Percentiles rank a stretch among this genome's conserved stretches.
These are phyloP conservation scores for Marasmius sp. DNA, from an alignment of 1,284 basidiomycete species.

Conservation along the genomic window DNA sequence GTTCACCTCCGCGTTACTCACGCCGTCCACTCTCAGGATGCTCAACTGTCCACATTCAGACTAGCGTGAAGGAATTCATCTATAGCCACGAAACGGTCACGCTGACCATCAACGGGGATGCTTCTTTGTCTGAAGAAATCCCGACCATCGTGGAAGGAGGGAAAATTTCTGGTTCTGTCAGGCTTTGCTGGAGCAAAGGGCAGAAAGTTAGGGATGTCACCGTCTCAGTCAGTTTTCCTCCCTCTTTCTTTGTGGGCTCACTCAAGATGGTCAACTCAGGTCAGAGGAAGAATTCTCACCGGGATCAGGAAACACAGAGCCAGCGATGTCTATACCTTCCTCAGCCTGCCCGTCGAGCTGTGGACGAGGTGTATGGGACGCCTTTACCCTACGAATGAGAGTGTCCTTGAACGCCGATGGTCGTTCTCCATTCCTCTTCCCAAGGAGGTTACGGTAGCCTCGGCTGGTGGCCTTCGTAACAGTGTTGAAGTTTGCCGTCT, in stretches of 20 bases:
- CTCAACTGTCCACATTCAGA: background rate
- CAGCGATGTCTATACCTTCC: background rate
- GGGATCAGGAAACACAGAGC: constrained; percentile 1
- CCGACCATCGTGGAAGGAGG: constrained; percentile 26
- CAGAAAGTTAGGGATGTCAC: constrained; percentile 22
- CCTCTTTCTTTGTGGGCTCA: background rate
- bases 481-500: constrained; percentile 22
- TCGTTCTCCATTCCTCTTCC: constrained; percentile 31
- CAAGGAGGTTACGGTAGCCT: constrained; percentile 18
- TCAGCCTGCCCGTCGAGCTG: background rate
- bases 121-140: constrained; percentile 20
- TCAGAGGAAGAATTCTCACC: constrained; percentile 5
- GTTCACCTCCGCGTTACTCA: constrained; percentile 1
- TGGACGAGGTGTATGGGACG: background rate
- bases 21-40: constrained; percentile 4
- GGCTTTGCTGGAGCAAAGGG: constrained; percentile 20
- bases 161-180: constrained; percentile 26
- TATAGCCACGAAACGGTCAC: constrained; percentile 23
- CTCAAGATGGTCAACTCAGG: background rate
- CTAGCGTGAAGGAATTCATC: constrained; percentile 16
- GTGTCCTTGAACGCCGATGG: background rate
- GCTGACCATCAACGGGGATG: constrained; percentile 24
- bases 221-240: constrained; percentile 19
- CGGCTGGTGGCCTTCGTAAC: constrained; percentile 15
- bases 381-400: background rate